These are phyloP conservation scores for Scheffersomyces quercinus DNA, from an alignment of 1,139 yeast genomes.

Conservation along the genomic window DNA sequence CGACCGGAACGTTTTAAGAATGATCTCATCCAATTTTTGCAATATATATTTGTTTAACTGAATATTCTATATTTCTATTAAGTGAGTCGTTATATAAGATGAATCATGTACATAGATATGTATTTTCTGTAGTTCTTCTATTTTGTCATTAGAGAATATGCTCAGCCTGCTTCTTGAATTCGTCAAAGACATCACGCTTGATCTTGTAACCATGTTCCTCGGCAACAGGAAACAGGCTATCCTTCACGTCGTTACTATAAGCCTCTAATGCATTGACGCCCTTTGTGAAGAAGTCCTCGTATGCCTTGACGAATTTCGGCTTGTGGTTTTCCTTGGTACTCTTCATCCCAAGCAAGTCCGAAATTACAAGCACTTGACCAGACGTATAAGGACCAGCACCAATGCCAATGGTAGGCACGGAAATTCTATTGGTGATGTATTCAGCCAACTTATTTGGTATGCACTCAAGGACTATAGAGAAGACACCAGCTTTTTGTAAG, in stretches of 20 bases:
- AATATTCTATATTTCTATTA: no score
- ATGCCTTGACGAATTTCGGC: slow-evolving; percentile 80
- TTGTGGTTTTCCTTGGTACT: slow-evolving; percentile 44
- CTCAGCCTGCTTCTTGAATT: slow-evolving; percentile 30
- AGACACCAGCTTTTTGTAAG: slow-evolving; percentile 77
- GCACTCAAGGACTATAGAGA: slow-evolving; percentile 78
- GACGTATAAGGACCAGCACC: slow-evolving; percentile 88
- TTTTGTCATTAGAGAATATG: neutral
- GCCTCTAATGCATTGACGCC: slow-evolving; percentile 54
- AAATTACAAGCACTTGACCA: slow-evolving; percentile 88
- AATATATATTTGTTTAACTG: no score
- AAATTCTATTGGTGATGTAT: slow-evolving; percentile 57
- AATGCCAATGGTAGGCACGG: slow-evolving; percentile 88
- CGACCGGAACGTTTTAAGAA: no score
- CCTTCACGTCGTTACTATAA: slow-evolving; percentile 62
- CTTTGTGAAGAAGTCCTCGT: slow-evolving; percentile 50
- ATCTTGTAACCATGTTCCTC: slow-evolving; percentile 70
- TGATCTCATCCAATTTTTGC: no score
- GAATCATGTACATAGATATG: no score
- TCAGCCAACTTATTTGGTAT: slow-evolving; percentile 76
- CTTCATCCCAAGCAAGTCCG: slow-evolving; percentile 79
- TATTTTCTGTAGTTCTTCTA: neutral
- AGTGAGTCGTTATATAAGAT: no score
- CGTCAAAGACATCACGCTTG: slow-evolving; percentile 61
- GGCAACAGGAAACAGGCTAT: slow-evolving; percentile 57